Conservation (phyloP, 371 early-diverging fungal genomes). For the Mucor sp. region DNA sequence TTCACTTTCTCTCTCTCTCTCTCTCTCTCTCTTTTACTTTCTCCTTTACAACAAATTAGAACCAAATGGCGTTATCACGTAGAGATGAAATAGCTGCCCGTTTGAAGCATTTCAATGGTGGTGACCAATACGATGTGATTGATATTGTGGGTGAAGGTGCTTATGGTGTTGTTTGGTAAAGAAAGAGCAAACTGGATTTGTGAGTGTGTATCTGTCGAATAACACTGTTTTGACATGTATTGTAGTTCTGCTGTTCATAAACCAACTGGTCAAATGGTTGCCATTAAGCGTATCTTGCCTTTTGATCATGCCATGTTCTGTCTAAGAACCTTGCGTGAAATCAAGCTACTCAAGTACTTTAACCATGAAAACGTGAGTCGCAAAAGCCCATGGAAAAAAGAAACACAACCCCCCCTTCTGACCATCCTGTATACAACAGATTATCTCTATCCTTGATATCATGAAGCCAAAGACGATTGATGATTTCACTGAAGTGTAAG, state of each 20-base stretch:
- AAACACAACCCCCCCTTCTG: background rate
- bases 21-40: background rate
- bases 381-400: no score
- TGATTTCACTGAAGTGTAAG: slow-evolving; percentile 87
- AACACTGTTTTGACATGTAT: background rate
- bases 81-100: slow-evolving; percentile 46
- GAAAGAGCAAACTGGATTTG: background rate
- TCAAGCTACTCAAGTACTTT: slow-evolving; percentile 88
- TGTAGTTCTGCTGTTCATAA: slow-evolving; percentile 80
- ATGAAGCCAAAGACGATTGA: slow-evolving; percentile 75
- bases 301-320: slow-evolving; percentile 91
- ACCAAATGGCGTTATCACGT: slow-evolving; percentile 24
- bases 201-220: background rate
- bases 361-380: slow-evolving; percentile 81
- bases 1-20: background rate
- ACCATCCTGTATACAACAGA: slow-evolving; percentile 47
- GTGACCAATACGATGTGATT: slow-evolving; percentile 61
- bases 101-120: slow-evolving; percentile 59
- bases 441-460: slow-evolving; percentile 90
- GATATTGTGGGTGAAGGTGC: slow-evolving; percentile 68
- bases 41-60: background rate
- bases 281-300: slow-evolving; percentile 91
- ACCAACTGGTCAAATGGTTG: slow-evolving; percentile 87
- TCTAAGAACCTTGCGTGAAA: slow-evolving; percentile 84
- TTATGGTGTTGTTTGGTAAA: slow-evolving; percentile 69